Evolutionary conservation across 495 filamentous ascomycete species (phyloP), one percentile per base, ranked within the genome.

Genomic region (Tricharina praecox): DNA sequence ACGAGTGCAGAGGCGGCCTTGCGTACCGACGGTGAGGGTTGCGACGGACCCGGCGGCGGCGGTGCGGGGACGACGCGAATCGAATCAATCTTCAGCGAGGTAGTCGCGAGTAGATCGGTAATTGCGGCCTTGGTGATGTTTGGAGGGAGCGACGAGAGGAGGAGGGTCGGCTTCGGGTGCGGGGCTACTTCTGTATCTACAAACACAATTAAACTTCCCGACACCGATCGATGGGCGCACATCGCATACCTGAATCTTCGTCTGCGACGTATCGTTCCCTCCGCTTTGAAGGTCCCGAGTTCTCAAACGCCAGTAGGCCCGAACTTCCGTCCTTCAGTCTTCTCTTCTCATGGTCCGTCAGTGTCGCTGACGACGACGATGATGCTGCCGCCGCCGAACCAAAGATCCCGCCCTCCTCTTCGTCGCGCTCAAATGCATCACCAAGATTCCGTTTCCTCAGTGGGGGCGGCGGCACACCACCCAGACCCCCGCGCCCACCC

Each of bases 1-100:
- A 90, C 79, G 59, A 96, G 85, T 3, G 86, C 87, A 7, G 82
- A 71, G 33, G 77, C 71, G 1, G 85, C 85, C 58, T 79, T 84
- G 37, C 85, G 74, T 38, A 92, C 81, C 0, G 74, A 72, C 3
- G 68, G 65, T 42, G 50, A 56, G 18, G 58, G 50, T 23, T 50
- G 49, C 1, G 43, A 47, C 18, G 58, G 58, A 0, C 58, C 51
- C 2, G 58, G 53, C 0, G 76, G 74, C n/a, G 62, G 70, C 7
- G 72, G 59, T 2, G 77, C 71, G 21, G 71, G 73, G n/a, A 85
- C 60, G 36, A 93, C 73, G 50, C 81, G 77, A 25, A 95, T 78
- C 33, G 73, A 71, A 58, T 93, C 86, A 10, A 93, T 78, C 0
- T 66, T 73, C 35, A 96, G 59, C 26, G 73, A 0, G 68, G 75